These are phyloP conservation scores for Porogramme epimiltina DNA, from an alignment of 1,284 basidiomycete species.

Conservation along the genomic window DNA sequence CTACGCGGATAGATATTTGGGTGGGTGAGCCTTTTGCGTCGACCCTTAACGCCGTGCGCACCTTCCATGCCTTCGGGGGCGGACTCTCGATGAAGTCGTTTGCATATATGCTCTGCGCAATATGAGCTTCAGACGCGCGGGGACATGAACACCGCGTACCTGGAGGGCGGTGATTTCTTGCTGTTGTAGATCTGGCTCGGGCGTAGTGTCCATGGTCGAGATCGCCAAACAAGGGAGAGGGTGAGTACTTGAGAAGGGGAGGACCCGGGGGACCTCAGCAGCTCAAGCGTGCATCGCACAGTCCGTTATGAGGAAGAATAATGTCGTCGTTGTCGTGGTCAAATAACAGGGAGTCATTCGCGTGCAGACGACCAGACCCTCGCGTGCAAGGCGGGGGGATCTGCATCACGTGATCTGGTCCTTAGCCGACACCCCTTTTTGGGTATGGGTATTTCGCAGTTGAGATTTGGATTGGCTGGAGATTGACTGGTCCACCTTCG, in stretches of 20 bases:
- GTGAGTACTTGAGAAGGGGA: slow-evolving; percentile 45
- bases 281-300: slow-evolving; percentile 67
- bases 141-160: slow-evolving; percentile 6
- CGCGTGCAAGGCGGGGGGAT: no score
- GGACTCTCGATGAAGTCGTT: slow-evolving; percentile 71
- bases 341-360: not conserved
- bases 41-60: slow-evolving; percentile 29
- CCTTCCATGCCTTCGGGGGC: slow-evolving; percentile 82
- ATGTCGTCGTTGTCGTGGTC: slow-evolving; percentile 19
- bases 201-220: slow-evolving; percentile 59
- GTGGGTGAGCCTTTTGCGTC: slow-evolving; percentile 8
- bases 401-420: no score
- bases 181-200: slow-evolving; percentile 69
- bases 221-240: slow-evolving; percentile 28
- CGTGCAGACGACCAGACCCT: no score
- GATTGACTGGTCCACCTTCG: no score
- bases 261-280: slow-evolving; percentile 69
- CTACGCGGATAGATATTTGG: slow-evolving; percentile 38
- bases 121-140: not conserved
- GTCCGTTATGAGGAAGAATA: slow-evolving; percentile 4
- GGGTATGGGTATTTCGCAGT: no score
- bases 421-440: no score
- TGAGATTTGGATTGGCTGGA: no score
- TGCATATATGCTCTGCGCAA: slow-evolving; percentile 63
- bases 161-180: slow-evolving; percentile 75